Evolutionary conservation across 441 rosid genomes (phyloP), one percentile per base, ranked within the genome.

Genomic region (Croton setiger): DNA sequence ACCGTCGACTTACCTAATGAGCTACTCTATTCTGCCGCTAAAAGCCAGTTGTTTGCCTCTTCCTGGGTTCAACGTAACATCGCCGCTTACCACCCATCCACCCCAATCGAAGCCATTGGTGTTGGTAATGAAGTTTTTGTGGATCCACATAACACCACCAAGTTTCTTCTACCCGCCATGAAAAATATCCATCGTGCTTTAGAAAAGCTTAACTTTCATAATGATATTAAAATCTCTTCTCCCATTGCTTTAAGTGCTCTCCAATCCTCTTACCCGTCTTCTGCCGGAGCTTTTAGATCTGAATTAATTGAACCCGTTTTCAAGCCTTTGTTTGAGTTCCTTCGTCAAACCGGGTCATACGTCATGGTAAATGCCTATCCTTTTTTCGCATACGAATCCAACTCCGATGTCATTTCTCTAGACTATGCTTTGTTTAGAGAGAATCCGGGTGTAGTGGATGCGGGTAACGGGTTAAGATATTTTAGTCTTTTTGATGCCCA

Each of bases 321-420:
- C 18, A 79, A 76, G 67, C 98, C 98, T 3, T 73, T 93, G 93
- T 27, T 93, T 6, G 85, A 83, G 9, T 91, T 93, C 82, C 85
- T 93, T 44, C 91, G 92, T 0, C 81, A 86, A 74, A 91, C 98
- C 15, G 96, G 96, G 31, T 93, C 98, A 0, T 83, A 61, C 20
- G 89, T 93, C 39, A 93, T 93, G 98, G 84, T 91, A 1, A 93
- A 93, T 39, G 94, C 87, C 2, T 93, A 93, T 47, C 98, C 98
- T 0, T 93, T 86, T 76, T 93, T 93, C 71, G 98, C 97, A 2
- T 93, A 83, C 73, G 96, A 87, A 81, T 79, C 88, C 0, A 93
- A 93, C 86, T 76, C 93, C 1, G 91, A 93, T 71, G 95, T 89
- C 68, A 93, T 93, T 48, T 83, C 97, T 1, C 71, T 91, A 13